Conservation (phyloP, 257 asterid genomes). For the Oldenlandia corymbosa region DNA sequence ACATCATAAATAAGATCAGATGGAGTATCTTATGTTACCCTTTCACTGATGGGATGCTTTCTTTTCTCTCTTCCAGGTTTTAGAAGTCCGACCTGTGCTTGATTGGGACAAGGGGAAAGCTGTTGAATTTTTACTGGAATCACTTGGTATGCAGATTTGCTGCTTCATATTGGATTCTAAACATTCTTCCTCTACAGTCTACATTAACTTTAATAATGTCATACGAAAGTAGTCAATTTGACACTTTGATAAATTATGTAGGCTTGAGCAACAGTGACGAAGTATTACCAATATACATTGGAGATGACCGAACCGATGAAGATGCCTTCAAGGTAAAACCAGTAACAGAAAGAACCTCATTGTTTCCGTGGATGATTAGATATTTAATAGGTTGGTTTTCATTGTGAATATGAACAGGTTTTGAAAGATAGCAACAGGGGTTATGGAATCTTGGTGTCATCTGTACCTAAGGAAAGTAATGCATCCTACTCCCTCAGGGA, state of each 20-base stretch:
- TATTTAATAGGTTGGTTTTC: not conserved
- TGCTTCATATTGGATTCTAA: not conserved
- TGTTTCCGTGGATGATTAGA: not conserved
- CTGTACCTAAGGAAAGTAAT: slow-evolving; percentile 76
- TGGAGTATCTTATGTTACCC: not conserved
- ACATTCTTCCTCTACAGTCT: not conserved
- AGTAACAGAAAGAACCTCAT: not conserved
- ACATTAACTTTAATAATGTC: not conserved
- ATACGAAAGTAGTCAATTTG: not conserved
- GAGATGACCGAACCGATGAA: slow-evolving; percentile 97
- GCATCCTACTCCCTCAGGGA: slow-evolving; percentile 86
- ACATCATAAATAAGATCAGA: too few species aligned
- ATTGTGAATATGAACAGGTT: slow-evolving; percentile 34
- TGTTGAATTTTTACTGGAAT: slow-evolving; percentile 85
- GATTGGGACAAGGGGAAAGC: slow-evolving; percentile 98
- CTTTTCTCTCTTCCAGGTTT: slow-evolving; percentile 40
- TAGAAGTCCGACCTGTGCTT: slow-evolving; percentile 88
- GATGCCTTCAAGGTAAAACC: slow-evolving; percentile 85
- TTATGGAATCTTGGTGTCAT: slow-evolving; percentile 80
- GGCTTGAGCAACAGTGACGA: slow-evolving; percentile 63
- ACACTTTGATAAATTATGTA: slow-evolving; percentile 16
- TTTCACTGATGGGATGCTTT: slow-evolving; percentile 1
- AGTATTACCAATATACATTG: slow-evolving; percentile 81
- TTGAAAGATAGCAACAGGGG: slow-evolving; percentile 67
- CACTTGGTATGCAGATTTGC: slow-evolving; percentile 84